Percentiles rank a stretch among this genome's conserved stretches.
phyloP scores from a whole-genome alignment of 768 basidiomycete genomes.

The Boletus coccyginus region DNA sequence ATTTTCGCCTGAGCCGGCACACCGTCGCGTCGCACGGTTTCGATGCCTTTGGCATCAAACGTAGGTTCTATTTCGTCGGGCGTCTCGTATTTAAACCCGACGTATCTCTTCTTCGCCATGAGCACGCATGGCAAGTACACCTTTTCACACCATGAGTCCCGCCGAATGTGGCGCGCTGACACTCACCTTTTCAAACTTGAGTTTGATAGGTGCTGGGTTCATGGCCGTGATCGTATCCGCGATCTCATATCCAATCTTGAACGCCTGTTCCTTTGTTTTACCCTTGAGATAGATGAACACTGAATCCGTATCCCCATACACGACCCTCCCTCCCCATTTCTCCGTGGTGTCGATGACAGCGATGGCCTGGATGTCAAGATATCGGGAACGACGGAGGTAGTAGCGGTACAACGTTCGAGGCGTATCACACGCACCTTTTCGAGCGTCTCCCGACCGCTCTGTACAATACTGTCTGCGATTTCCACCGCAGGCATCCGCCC shows the following conservation, averaged over 20 bases:
- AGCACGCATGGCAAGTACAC: slow-evolving; percentile 93
- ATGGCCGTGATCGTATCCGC: slow-evolving; percentile 79
- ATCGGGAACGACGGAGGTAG: background rate
- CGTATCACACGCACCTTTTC: slow-evolving; percentile 63
- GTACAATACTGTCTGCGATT: slow-evolving; percentile 97
- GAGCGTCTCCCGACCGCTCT: slow-evolving; percentile 91
- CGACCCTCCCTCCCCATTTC: slow-evolving; percentile 90
- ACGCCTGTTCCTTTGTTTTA: slow-evolving; percentile 90
- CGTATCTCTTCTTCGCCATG: slow-evolving; percentile 98
- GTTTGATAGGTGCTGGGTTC: slow-evolving; percentile 89
- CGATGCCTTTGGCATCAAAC: slow-evolving; percentile 98
- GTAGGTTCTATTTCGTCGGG: slow-evolving; percentile 73
- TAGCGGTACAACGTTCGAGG: background rate
- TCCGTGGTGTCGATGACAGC: slow-evolving; percentile 66
- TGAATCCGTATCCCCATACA: slow-evolving; percentile 98
- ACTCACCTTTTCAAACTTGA: slow-evolving; percentile 94
- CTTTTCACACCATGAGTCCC: slow-evolving; percentile 37
- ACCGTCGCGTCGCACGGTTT: slow-evolving; percentile 92
- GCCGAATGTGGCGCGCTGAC: background rate
- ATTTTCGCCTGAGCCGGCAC: slow-evolving; percentile 90
- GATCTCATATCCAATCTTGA: slow-evolving; percentile 90
- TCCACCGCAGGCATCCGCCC: slow-evolving; percentile 98
- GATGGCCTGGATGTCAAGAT: slow-evolving; percentile 59
- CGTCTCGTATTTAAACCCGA: slow-evolving; percentile 92
- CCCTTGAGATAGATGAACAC: slow-evolving; percentile 90